Conservation (phyloP, 2,329 filamentous ascomycete species). For the Hypoxylon sp. region DNA sequence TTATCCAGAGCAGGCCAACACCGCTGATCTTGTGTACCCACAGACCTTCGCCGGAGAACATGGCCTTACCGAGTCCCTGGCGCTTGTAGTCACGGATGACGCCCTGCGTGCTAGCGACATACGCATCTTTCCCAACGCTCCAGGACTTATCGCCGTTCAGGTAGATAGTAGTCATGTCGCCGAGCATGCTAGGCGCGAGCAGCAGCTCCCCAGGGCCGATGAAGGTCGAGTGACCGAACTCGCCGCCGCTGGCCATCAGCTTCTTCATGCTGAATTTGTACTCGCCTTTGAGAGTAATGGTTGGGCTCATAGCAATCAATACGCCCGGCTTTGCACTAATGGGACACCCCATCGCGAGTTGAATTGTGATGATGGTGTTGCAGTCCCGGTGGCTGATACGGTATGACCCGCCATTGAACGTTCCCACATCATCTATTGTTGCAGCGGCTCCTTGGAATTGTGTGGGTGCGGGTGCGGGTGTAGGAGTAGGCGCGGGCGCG, state of each 20-base stretch:
- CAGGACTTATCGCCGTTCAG: slow-evolving; percentile 81
- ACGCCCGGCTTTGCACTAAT: slow-evolving; percentile 84
- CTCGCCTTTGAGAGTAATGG: slow-evolving; percentile 84
- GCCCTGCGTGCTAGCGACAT: slow-evolving; percentile 88
- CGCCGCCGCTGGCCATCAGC: slow-evolving; percentile 84
- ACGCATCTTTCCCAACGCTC: slow-evolving; percentile 89
- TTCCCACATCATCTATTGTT: slow-evolving; percentile 88
- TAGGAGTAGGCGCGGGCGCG: slow-evolving; percentile 39
- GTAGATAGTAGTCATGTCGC: slow-evolving; percentile 87
- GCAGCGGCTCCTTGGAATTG: slow-evolving; percentile 76
- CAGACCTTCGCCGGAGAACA: slow-evolving; percentile 93
- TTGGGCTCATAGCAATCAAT: slow-evolving; percentile 96
- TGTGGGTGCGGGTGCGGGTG: slow-evolving; percentile 44
- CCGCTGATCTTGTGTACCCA: slow-evolving; percentile 92
- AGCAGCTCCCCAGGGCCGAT: slow-evolving; percentile 93
- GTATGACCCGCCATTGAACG: slow-evolving; percentile 96
- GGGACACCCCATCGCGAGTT: slow-evolving; percentile 90
- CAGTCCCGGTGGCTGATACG: slow-evolving; percentile 92
- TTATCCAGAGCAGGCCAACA: slow-evolving; percentile 86
- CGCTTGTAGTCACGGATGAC: slow-evolving; percentile 89
- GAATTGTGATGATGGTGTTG: slow-evolving; percentile 90
- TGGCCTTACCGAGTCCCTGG: slow-evolving; percentile 88
- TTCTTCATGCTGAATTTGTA: slow-evolving; percentile 94
- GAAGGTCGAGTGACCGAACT: slow-evolving; percentile 83
- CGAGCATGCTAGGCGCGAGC: slow-evolving; percentile 83